Conservation (phyloP, 2,329 filamentous ascomycete genomes). For the Penicillium hesseltinei region DNA sequence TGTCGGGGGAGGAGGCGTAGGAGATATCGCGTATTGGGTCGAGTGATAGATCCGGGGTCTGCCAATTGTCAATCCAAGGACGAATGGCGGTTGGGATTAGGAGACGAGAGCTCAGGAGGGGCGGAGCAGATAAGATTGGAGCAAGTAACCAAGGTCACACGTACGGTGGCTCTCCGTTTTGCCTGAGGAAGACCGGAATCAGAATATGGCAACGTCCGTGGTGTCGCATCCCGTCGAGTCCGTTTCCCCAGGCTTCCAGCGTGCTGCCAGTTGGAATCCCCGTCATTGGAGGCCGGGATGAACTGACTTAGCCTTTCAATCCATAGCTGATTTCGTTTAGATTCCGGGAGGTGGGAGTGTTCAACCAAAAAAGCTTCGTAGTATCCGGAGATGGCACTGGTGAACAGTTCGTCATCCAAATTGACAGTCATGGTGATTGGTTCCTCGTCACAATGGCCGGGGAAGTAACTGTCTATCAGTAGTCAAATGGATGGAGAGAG, state of each 20-base stretch:
- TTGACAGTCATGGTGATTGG: constrained; percentile 34
- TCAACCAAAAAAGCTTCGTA: constrained; percentile 44
- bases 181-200: constrained; percentile 40
- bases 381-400: constrained; percentile 42
- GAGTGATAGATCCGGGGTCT: constrained; percentile 41
- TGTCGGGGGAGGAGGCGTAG: constrained; percentile 30
- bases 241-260: constrained; percentile 42
- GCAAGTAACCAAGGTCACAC: constrained; percentile 42
- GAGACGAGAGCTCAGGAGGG: constrained; percentile 27
- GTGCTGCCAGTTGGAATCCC: constrained; percentile 20
- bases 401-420: constrained; percentile 42
- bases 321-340: constrained; percentile 43
- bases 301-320: constrained; percentile 40
- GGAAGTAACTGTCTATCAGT: constrained; percentile 34
- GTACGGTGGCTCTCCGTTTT: constrained; percentile 49
- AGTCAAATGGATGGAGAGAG: constrained; percentile 18
- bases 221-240: constrained; percentile 41
- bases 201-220: constrained; percentile 37
- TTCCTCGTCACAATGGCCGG: constrained; percentile 17
- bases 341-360: constrained; percentile 42
- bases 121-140: constrained; percentile 28
- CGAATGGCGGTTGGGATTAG: constrained; percentile 26
- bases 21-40: constrained; percentile 34
- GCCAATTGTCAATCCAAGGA: constrained; percentile 43
- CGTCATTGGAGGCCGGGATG: constrained; percentile 29